Evolutionary conservation across 257 asterid species (phyloP), one percentile per base, ranked within the genome.

Genomic region (Vinca minor): DNA sequence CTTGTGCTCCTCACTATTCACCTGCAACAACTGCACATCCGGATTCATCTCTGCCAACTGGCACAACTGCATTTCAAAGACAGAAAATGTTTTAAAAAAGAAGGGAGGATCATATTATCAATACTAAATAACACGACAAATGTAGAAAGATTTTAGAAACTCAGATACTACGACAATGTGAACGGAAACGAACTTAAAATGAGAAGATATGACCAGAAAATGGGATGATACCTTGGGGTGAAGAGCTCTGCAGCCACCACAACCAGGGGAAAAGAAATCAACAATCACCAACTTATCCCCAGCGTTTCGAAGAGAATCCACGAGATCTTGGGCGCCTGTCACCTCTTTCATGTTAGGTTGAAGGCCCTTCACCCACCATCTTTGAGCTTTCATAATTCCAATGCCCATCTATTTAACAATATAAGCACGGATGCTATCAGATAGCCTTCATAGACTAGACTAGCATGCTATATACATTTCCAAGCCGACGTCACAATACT

Each of bases 331-430:
- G 46, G 84, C 75, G 3, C 77, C 65, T 8, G 34, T 52, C 20
- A 79, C 73, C 68, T 76, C 82, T 50, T 61, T 79, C 82, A 79
- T 79, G 66, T 79, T 79, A 10, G 79, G 82, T 52, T 71, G 69
- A 53, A 73, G 54, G n/a, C 82, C 79, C 69, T 73, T 79, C 65
- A 76, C 81, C 84, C 84, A 79, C 84, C 84, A 79, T 65, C 56
- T 79, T 60, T 60, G 65, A 39, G 42, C 62, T 56, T 18, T 56
- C 42, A 41, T 42, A 56, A 56, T 56, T 56, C 62, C 42, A 31
- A 56, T 56, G n/a, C 26, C 31, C 39, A 56, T 31, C 62, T 56
- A 4, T 56, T 8, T 25, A n/a, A n/a, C 28, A 4, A 56, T 31
- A 1, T 25, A n/a, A 56, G 31, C 7, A 18, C 26, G 3, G 41